These are phyloP conservation scores for Calophaca sinica DNA, from an alignment of 306 rosid species.

Conservation along the genomic window DNA sequence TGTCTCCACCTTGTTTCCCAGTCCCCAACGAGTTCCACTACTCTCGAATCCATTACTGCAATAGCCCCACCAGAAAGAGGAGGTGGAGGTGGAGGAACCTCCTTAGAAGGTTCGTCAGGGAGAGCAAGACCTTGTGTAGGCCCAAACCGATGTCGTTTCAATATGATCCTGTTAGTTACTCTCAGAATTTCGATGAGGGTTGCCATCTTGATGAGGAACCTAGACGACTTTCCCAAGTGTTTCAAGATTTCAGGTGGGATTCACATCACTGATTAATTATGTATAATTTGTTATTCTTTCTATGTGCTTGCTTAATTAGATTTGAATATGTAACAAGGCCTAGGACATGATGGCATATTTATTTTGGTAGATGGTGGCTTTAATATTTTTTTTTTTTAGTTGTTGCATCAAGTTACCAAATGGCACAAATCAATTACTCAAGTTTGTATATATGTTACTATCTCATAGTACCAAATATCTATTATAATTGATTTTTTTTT, in stretches of 20 bases:
- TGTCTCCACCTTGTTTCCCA: conserved; percentile 66
- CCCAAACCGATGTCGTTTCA: conserved; percentile 67
- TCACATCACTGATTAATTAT: background rate
- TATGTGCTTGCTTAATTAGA: background rate
- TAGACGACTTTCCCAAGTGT: conserved; percentile 43
- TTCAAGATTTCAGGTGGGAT: conserved; percentile 54
- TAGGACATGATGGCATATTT: background rate
- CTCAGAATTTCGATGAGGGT: conserved; percentile 86
- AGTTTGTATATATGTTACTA: background rate
- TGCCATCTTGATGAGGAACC: conserved; percentile 60
- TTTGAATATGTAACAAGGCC: conserved; percentile 26
- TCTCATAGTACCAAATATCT: background rate
- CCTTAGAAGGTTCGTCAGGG: conserved; percentile 59
- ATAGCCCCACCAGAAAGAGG: conserved; percentile 26
- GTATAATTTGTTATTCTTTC: background rate
- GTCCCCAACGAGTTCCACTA: conserved; percentile 57
- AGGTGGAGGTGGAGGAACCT: conserved; percentile 63
- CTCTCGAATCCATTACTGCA: conserved; percentile 54
- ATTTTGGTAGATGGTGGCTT: conserved; percentile 9
- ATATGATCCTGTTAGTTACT: conserved; percentile 86
- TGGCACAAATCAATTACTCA: conserved; percentile 12
- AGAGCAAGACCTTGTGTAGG: conserved; percentile 54
- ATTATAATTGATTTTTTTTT: background rate
- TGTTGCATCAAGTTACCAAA: background rate
- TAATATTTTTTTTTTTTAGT: background rate